These are phyloP conservation scores for Poronia punctata DNA, from an alignment of 495 filamentous ascomycete species.

Conservation along the genomic window DNA sequence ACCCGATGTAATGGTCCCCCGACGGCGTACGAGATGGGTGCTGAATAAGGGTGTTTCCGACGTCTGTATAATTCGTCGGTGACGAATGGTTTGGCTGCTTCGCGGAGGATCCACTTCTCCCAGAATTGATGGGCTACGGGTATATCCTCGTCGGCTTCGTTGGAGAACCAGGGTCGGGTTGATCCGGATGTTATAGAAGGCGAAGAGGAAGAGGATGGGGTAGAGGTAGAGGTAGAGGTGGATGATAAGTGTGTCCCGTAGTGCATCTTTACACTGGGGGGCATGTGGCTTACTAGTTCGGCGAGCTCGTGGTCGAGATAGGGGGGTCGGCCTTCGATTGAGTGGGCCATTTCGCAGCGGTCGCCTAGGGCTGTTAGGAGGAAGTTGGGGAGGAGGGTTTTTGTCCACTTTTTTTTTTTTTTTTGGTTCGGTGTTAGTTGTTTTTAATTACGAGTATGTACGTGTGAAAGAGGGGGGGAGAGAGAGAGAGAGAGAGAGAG, in stretches of 20 bases:
- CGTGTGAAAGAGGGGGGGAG: no score
- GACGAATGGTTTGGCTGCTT: slow-evolving; percentile 42
- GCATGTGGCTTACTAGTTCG: slow-evolving; percentile 41
- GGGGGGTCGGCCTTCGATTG: slow-evolving; percentile 39
- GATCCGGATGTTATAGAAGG: not conserved
- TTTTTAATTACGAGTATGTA: no score
- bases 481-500: no score
- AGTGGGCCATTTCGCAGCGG: slow-evolving; percentile 46
- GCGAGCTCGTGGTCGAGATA: slow-evolving; percentile 48
- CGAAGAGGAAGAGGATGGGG: not conserved
- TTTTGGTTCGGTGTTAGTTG: no score
- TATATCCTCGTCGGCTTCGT: not conserved
- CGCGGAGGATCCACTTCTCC: slow-evolving; percentile 46
- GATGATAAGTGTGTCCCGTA: slow-evolving; percentile 17
- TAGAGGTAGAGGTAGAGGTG: not conserved
- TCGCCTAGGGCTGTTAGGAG: slow-evolving; percentile 42
- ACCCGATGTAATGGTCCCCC: no score
- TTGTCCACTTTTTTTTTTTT: no score
- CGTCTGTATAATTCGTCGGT: slow-evolving; percentile 43
- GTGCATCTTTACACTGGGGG: slow-evolving; percentile 40
- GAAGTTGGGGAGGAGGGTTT: slow-evolving; percentile 32
- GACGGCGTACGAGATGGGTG: no score
- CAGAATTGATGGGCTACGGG: slow-evolving; percentile 10
- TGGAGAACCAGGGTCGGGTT: not conserved
- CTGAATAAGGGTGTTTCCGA: slow-evolving; percentile 39